Evolutionary conservation across 305 asterid genomes (phyloP).

Genomic region (Fraxinus floribunda): DNA sequence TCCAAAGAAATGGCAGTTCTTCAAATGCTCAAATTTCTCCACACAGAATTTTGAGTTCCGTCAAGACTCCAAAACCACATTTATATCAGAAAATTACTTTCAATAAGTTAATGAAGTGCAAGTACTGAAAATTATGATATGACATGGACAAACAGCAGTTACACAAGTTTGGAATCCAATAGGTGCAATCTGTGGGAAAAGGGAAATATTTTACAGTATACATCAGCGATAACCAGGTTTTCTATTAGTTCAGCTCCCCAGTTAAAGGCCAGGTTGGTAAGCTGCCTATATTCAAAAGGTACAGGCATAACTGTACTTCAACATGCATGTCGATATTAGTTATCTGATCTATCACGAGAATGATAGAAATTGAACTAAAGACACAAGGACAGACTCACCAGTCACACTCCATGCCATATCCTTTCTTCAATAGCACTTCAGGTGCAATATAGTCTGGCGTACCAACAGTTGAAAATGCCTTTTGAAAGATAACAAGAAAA

Average conservation of each 20-base stretch:
- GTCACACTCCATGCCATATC: constrained; percentile 36
- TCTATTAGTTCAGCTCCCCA: background rate
- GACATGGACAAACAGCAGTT: background rate
- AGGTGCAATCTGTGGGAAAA: background rate
- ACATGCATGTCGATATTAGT: background rate
- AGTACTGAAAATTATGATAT: background rate
- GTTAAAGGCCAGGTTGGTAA: background rate
- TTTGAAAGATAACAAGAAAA: background rate
- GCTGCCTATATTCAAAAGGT: background rate
- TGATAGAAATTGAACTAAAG: background rate
- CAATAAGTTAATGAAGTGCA: background rate
- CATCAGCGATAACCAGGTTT: background rate
- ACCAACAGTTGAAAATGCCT: constrained; percentile 34
- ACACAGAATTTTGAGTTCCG: background rate
- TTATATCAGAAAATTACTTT: background rate
- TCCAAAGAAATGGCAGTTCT: no score
- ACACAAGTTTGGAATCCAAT: background rate
- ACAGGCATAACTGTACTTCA: background rate
- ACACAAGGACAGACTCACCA: constrained; percentile 16
- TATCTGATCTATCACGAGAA: background rate
- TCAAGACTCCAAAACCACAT: background rate
- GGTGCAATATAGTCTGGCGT: constrained; percentile 36
- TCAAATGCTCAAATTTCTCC: no score
- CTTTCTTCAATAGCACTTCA: constrained; percentile 29
- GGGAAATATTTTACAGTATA: background rate